phyloP scores from a whole-genome alignment of 345 rosid species.

The Brassica rapa region DNA sequence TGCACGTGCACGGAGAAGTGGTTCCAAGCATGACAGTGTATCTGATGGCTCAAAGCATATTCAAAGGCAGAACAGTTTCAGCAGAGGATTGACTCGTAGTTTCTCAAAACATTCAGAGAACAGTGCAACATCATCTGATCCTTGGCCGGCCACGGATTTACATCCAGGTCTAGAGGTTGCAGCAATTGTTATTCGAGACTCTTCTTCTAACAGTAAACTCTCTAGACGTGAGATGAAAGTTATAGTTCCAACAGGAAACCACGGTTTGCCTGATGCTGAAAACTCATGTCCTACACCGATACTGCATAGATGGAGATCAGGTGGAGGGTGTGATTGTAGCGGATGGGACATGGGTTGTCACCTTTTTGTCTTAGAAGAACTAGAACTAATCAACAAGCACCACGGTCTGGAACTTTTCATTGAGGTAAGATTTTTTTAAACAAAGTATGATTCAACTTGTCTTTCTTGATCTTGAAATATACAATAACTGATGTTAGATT shows the following conservation, averaged over 20 bases:
- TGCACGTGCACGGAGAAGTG: constrained; percentile 52
- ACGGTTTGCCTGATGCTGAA: constrained; percentile 64
- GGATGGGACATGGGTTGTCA: constrained; percentile 99
- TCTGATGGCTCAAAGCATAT: constrained; percentile 35
- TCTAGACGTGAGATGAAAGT: constrained; percentile 52
- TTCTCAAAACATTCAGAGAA: constrained; percentile 42
- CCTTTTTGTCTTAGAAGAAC: constrained; percentile 62
- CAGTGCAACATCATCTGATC: constrained; percentile 37
- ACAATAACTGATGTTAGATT: background rate
- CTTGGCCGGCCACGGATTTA: constrained; percentile 46
- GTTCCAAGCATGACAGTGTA: constrained; percentile 21
- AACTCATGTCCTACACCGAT: constrained; percentile 69
- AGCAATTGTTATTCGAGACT: constrained; percentile 64
- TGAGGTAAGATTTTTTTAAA: constrained; percentile 48
- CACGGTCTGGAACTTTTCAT: constrained; percentile 62
- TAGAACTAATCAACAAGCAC: constrained; percentile 48
- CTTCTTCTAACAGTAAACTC: constrained; percentile 45
- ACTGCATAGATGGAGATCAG: constrained; percentile 83
- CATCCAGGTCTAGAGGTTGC: constrained; percentile 76
- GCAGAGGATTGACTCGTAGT: constrained; percentile 29
- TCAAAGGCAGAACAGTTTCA: constrained; percentile 36
- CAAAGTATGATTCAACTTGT: background rate
- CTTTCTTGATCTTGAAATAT: background rate
- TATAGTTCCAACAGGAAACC: constrained; percentile 78
- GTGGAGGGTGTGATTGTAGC: constrained; percentile 98